phyloP scores from a whole-genome alignment of 1,284 basidiomycete species.

The Cutaneotrichosporon sp. region DNA sequence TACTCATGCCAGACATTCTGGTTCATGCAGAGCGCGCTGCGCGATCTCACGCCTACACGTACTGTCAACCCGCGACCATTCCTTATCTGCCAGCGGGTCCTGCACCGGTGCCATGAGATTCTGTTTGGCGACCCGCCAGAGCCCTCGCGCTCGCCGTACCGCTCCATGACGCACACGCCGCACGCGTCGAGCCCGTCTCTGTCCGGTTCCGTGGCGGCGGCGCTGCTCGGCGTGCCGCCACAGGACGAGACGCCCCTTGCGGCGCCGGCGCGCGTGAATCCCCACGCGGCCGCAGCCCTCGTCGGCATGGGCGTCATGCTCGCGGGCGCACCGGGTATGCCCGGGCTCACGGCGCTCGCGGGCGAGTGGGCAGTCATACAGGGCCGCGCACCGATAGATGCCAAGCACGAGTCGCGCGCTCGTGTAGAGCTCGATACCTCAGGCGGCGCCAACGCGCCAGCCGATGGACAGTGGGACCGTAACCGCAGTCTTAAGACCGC shows the following conservation, averaged over 20 bases:
- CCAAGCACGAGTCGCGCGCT: slow-evolving; percentile 30
- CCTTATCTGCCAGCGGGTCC: slow-evolving; percentile 82
- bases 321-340: slow-evolving; percentile 73
- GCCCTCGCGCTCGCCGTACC: slow-evolving; percentile 59
- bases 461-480: slow-evolving; percentile 8
- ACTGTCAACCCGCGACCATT: slow-evolving; percentile 71
- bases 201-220: background rate
- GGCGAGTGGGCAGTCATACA: slow-evolving; percentile 87
- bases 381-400: slow-evolving; percentile 54
- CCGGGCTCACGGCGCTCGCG: slow-evolving; percentile 62
- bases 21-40: slow-evolving; percentile 95
- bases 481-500: slow-evolving; percentile 4
- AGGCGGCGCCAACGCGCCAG: slow-evolving; percentile 42
- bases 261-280: slow-evolving; percentile 59
- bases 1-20: slow-evolving; percentile 73
- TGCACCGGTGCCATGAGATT: slow-evolving; percentile 92
- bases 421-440: slow-evolving; percentile 40
- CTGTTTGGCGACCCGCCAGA: slow-evolving; percentile 85
- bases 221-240: background rate
- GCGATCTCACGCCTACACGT: slow-evolving; percentile 65
- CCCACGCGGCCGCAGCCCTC: slow-evolving; percentile 65
- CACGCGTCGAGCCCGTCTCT: slow-evolving; percentile 22
- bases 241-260: background rate
- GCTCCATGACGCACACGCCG: slow-evolving; percentile 51
- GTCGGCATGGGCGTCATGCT: slow-evolving; percentile 81